Conservation (phyloP, 108 stramenopile species). For the Cyclotella atomus region DNA sequence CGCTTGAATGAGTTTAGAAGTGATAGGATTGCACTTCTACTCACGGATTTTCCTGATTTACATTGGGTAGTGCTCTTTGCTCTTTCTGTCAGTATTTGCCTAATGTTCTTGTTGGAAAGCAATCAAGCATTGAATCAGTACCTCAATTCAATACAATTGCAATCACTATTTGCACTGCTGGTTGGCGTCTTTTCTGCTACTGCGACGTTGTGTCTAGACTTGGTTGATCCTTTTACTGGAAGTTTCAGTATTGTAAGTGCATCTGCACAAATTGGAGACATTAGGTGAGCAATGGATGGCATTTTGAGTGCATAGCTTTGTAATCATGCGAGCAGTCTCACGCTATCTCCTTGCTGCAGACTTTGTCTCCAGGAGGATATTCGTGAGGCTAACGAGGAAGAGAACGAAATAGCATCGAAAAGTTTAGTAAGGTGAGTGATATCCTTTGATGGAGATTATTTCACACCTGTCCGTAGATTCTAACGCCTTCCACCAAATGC, state of each 20-base stretch:
- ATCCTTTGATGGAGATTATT: no score
- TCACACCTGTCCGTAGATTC: no score
- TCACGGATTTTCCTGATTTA: conserved; percentile 43
- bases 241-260: conserved; percentile 32
- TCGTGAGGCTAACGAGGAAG: conserved; percentile 19
- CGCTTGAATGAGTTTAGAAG: conserved; percentile 32
- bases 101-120: conserved; percentile 38
- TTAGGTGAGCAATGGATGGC: no score
- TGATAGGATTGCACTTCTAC: conserved; percentile 29
- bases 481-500: no score
- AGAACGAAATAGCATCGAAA: conserved; percentile 19
- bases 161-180: conserved; percentile 30
- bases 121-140: conserved; percentile 35
- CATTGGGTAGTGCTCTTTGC: conserved; percentile 32
- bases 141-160: conserved; percentile 40
- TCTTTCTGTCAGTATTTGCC: conserved; percentile 18
- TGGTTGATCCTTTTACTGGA: conserved; percentile 41
- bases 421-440: not conserved
- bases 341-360: no score
- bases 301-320: no score
- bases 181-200: conserved; percentile 40
- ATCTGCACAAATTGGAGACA: conserved; percentile 30
- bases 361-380: conserved; percentile 20
- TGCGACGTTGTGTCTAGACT: conserved; percentile 33
- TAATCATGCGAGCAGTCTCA: no score